These are phyloP conservation scores for Neonectria sp. DNA, from an alignment of 2,329 filamentous ascomycete species.

Conservation along the genomic window DNA sequence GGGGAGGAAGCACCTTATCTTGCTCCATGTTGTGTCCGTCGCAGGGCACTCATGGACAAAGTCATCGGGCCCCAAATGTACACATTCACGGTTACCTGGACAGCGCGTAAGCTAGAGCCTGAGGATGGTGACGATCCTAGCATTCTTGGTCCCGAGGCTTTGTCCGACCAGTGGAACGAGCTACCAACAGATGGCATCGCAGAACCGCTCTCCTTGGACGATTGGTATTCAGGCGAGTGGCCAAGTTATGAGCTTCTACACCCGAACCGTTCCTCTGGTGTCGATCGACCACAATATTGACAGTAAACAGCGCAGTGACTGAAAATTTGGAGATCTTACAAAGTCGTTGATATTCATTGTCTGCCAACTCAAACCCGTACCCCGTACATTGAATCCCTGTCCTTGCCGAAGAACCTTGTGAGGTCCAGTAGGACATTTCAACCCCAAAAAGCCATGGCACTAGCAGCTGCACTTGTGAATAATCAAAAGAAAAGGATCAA, in stretches of 20 bases:
- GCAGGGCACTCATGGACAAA: background rate
- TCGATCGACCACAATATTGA: background rate
- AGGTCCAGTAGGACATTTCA: background rate
- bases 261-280: constrained; percentile 4
- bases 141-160: constrained; percentile 8
- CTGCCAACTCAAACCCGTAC: background rate
- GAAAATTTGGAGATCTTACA: background rate
- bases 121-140: constrained; percentile 22
- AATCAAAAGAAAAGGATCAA: constrained; percentile 19
- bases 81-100: constrained; percentile 31
- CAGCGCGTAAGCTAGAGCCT: constrained; percentile 24
- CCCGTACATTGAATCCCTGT: constrained; percentile 1
- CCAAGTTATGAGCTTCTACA: constrained; percentile 16
- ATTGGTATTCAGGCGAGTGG: constrained; percentile 14
- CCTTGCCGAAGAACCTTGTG: constrained; percentile 5
- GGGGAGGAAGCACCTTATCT: background rate
- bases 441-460: background rate
- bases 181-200: constrained; percentile 13
- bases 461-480: constrained; percentile 1
- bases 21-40: constrained; percentile 16
- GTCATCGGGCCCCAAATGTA: constrained; percentile 29
- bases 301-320: background rate
- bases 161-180: constrained; percentile 19
- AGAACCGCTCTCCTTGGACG: constrained; percentile 2
- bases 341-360: constrained; percentile 1